Conservation (phyloP, 495 filamentous ascomycete species). For the Tuber umbilicatum region DNA sequence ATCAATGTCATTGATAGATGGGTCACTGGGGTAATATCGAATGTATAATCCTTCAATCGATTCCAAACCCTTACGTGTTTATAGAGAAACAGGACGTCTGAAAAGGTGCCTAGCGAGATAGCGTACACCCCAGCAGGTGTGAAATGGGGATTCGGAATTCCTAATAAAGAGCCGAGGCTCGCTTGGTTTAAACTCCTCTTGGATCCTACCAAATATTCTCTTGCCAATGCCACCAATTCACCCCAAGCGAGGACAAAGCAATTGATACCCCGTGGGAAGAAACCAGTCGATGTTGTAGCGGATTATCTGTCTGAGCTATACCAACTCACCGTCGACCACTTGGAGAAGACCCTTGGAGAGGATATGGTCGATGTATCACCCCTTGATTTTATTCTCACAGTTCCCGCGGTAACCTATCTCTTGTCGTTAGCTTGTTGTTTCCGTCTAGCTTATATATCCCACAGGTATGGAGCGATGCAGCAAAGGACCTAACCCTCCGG, state of each 20-base stretch:
- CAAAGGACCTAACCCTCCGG: conserved; percentile 47
- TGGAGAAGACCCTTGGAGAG: conserved; percentile 44
- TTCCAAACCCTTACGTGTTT: background rate
- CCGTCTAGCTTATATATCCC: background rate
- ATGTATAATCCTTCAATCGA: background rate
- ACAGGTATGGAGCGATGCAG: conserved; percentile 50
- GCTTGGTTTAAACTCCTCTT: conserved; percentile 46
- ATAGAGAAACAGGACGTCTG: conserved; percentile 15
- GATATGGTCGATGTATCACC: conserved; percentile 35
- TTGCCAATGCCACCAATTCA: conserved; percentile 11
- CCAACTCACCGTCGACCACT: conserved; percentile 43
- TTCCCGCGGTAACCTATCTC: conserved; percentile 46
- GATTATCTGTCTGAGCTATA: conserved; percentile 49
- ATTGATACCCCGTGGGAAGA: conserved; percentile 27
- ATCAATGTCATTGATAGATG: conserved; percentile 28
- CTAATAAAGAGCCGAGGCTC: conserved; percentile 22
- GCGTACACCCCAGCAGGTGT: conserved; percentile 20
- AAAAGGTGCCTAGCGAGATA: conserved; percentile 28
- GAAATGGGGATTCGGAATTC: conserved; percentile 48
- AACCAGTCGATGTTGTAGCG: conserved; percentile 41
- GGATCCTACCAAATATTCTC: conserved; percentile 36
- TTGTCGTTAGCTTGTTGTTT: background rate
- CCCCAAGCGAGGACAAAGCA: conserved; percentile 22
- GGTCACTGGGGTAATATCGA: conserved; percentile 18
- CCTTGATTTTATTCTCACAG: conserved; percentile 48